phyloP scores from a whole-genome alignment of 495 filamentous ascomycete species.

The Podospora comata region DNA sequence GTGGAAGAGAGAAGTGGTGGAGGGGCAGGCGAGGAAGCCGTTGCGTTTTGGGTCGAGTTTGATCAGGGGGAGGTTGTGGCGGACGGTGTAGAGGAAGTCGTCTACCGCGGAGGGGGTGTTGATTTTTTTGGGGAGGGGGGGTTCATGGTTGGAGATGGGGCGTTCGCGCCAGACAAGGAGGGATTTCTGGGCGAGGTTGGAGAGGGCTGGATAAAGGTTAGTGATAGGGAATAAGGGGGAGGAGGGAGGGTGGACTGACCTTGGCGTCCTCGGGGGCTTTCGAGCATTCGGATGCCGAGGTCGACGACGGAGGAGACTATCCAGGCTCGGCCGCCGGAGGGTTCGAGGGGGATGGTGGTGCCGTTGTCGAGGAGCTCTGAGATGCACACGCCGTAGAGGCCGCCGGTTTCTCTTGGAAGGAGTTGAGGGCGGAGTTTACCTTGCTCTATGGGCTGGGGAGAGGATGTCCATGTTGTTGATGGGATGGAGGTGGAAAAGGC shows the following conservation, averaged over 20 bases:
- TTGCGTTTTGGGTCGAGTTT: constrained; percentile 19
- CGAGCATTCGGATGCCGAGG: constrained; percentile 25
- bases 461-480: not conserved
- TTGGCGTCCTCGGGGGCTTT: constrained; percentile 16
- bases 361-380: constrained; percentile 21
- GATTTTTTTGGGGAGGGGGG: not conserved
- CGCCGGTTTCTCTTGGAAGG: constrained; percentile 5
- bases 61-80: constrained; percentile 23
- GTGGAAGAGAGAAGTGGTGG: not conserved
- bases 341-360: constrained; percentile 16
- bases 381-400: constrained; percentile 24
- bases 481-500: not conserved
- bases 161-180: constrained; percentile 21
- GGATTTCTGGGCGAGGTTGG: constrained; percentile 19
- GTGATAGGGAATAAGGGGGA: not conserved
- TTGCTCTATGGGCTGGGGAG: constrained; percentile 6
- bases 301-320: constrained; percentile 23
- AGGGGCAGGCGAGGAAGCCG: constrained; percentile 19
- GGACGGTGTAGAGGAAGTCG: constrained; percentile 21
- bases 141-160: constrained; percentile 12
- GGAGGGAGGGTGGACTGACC: constrained; percentile 8
- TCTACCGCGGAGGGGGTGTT: constrained; percentile 16
- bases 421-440: not conserved
- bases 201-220: constrained; percentile 18
- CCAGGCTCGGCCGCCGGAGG: constrained; percentile 17